Percentiles rank a stretch among this genome's conserved stretches.
phyloP scores from a whole-genome alignment of 148 eudicot species.

The Vaccinium corymbosum region DNA sequence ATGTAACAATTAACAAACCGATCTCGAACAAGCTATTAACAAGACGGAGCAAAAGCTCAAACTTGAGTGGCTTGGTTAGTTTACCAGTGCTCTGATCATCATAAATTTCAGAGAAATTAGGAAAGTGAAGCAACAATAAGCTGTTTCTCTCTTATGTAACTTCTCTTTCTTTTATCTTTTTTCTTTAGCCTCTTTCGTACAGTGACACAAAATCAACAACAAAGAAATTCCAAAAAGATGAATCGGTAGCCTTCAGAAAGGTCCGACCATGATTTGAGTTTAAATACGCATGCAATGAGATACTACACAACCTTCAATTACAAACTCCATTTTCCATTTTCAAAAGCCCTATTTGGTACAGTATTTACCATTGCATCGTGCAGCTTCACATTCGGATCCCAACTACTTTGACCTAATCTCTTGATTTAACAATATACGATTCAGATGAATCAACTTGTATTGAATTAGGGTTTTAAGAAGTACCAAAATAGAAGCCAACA shows the following conservation, averaged over 20 bases:
- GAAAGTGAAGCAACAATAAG: not conserved
- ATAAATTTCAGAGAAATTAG: not conserved
- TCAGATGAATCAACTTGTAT: not conserved
- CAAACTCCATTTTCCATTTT: not conserved
- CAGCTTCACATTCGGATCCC: not conserved
- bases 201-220: not conserved
- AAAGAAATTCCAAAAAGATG: not conserved
- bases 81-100: not conserved
- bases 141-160: no score
- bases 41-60: not conserved
- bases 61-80: not conserved
- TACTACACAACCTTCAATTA: not conserved
- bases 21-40: not conserved
- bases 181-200: not conserved
- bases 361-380: not conserved
- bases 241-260: not conserved
- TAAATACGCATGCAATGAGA: not conserved
- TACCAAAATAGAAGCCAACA: slow-evolving; percentile 16
- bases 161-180: not conserved
- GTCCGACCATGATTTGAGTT: not conserved
- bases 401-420: slow-evolving; percentile 6
- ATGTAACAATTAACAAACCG: not conserved
- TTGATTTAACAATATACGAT: not conserved
- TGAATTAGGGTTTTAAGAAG: not conserved
- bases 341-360: not conserved